phyloP scores from a whole-genome alignment of 163 green algal genomes.

The Volvox carteri region DNA sequence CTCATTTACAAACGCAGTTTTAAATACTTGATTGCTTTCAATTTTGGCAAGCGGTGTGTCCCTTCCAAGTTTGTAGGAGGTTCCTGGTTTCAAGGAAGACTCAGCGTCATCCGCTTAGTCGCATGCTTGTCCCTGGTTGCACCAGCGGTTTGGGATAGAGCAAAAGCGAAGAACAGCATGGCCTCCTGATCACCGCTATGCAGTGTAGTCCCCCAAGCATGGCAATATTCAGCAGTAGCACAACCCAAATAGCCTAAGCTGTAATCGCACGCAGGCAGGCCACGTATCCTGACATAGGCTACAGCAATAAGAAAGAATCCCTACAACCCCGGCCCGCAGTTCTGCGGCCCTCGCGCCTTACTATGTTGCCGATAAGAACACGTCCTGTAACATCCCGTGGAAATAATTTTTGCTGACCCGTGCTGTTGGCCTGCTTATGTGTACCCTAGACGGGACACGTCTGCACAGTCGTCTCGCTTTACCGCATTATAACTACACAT shows the following conservation, averaged over 20 bases:
- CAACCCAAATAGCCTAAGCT: too few relatives aligned
- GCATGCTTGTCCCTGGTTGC: background rate
- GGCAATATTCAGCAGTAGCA: too few relatives aligned
- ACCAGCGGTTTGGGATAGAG: background rate
- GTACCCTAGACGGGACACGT: too few relatives aligned
- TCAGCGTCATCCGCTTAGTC: background rate
- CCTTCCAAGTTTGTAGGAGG: background rate
- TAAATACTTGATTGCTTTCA: too few relatives aligned
- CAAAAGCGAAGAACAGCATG: background rate
- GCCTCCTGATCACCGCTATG: background rate
- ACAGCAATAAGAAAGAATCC: background rate
- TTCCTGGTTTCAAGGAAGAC: background rate
- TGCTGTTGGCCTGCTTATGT: too few relatives aligned
- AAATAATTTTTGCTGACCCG: too few relatives aligned
- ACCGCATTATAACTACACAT: too few relatives aligned
- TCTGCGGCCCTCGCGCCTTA: background rate
- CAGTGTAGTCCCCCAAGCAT: too few relatives aligned
- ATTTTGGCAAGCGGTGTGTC: too few relatives aligned
- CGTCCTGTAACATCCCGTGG: background rate
- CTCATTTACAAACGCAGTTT: too few relatives aligned
- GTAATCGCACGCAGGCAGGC: background rate
- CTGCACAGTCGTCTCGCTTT: too few relatives aligned
- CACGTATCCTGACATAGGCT: background rate
- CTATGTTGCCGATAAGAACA: background rate
- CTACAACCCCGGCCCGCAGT: background rate